A percentile compares a stretch with the other conserved stretches of the same genome.
These are phyloP conservation scores for Globisporangium spiculum DNA, from an alignment of 352 stramenopile genomes.

Conservation along the genomic window DNA sequence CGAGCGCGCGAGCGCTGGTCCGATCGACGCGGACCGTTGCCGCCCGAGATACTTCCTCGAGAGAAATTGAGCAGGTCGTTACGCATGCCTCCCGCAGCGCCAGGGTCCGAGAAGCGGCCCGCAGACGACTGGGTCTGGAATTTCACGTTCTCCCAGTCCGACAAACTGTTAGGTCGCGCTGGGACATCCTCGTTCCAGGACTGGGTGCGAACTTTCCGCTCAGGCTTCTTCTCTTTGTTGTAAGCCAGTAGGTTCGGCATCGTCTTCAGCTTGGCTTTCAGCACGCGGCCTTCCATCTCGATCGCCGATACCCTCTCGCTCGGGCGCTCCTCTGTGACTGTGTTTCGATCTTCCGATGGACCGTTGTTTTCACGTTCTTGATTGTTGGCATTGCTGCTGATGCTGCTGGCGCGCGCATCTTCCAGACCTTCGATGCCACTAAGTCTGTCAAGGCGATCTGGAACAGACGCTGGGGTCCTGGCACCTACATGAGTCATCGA, in stretches of 20 bases:
- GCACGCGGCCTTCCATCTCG: constrained; percentile 30
- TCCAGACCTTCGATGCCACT: constrained; percentile 39
- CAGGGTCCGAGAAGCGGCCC: constrained; percentile 71
- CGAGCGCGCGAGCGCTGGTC: constrained; percentile 47
- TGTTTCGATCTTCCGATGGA: constrained; percentile 19
- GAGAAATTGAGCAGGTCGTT: constrained; percentile 74
- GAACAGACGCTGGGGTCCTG: constrained; percentile 25
- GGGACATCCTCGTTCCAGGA: constrained; percentile 58
- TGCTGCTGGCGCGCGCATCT: constrained; percentile 25
- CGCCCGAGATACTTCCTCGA: constrained; percentile 41
- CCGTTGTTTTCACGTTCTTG: constrained; percentile 14
- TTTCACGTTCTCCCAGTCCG: constrained; percentile 47
- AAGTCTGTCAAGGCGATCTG: constrained; percentile 31
- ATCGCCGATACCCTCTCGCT: constrained; percentile 13
- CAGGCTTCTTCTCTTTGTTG: constrained; percentile 31
- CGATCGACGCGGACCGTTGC: constrained; percentile 29
- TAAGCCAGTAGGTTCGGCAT: constrained; percentile 60
- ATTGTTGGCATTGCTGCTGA: constrained; percentile 15
- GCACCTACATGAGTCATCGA: constrained; percentile 23
- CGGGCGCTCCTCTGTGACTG: constrained; percentile 1
- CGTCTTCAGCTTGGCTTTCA: constrained; percentile 39
- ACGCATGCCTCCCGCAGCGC: constrained; percentile 28
- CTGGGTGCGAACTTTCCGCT: constrained; percentile 29
- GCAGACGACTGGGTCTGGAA: constrained; percentile 35
- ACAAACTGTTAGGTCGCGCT: constrained; percentile 32